Conservation (phyloP, 768 basidiomycete genomes). For the Termitomyces eurrhizus region DNA sequence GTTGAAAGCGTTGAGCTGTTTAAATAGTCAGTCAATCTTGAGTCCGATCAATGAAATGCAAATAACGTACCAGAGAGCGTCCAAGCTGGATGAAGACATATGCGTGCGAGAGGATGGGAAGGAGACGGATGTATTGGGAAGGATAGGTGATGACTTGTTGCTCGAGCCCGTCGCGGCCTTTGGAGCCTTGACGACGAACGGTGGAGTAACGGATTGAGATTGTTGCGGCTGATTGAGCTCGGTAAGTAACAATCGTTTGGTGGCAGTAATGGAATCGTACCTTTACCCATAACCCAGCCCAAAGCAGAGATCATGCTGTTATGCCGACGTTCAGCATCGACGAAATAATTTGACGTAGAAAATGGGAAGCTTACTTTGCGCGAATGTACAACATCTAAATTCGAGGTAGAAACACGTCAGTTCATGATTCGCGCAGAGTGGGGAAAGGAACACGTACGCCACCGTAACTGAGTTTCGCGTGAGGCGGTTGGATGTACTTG, state of each 20-base stretch:
- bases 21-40: background rate
- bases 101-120: constrained; percentile 65
- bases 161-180: constrained; percentile 50
- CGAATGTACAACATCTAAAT: constrained; percentile 71
- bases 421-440: background rate
- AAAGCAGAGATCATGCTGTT: constrained; percentile 59
- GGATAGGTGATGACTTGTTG: constrained; percentile 68
- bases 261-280: constrained; percentile 25
- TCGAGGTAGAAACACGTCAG: background rate
- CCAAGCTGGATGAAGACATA: constrained; percentile 70
- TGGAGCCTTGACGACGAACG: constrained; percentile 65
- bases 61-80: constrained; percentile 44
- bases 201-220: constrained; percentile 70
- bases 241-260: background rate
- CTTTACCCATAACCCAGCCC: constrained; percentile 65
- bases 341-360: background rate
- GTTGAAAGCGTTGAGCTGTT: constrained; percentile 47
- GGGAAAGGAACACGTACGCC: constrained; percentile 44
- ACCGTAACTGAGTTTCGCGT: constrained; percentile 72
- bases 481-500: constrained; percentile 60
- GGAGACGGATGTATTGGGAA: constrained; percentile 66
- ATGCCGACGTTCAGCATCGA: background rate
- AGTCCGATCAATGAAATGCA: background rate
- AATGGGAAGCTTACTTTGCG: constrained; percentile 40
- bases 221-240: constrained; percentile 40